Conservation (phyloP, 306 rosid species). For the Dryas drummondii region DNA sequence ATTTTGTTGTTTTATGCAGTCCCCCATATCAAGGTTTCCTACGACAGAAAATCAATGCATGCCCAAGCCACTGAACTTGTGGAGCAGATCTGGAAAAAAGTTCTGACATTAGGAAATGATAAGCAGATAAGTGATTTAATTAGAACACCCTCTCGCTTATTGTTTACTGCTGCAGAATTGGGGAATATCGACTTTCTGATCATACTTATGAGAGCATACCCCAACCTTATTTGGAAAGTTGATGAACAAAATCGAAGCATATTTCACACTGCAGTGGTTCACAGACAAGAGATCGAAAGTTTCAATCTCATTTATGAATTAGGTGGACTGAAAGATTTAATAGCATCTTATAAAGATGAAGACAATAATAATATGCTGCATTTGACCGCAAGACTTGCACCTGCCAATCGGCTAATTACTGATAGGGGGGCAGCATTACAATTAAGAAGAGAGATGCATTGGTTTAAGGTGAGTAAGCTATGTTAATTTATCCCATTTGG, state of each 20-base stretch:
- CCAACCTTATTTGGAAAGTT: not conserved
- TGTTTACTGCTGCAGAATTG: slow-evolving; percentile 5
- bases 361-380: not conserved
- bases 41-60: not conserved
- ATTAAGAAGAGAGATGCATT: not conserved
- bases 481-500: too few species aligned
- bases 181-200: not conserved
- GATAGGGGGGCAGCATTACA: slow-evolving; percentile 4
- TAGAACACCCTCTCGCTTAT: not conserved
- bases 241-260: slow-evolving; percentile 1
- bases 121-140: not conserved
- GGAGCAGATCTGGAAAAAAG: not conserved
- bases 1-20: not conserved
- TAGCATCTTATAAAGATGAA: too few species aligned
- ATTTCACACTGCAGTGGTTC: not conserved
- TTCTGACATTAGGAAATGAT: not conserved
- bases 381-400: slow-evolving; percentile 1
- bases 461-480: slow-evolving; percentile 2
- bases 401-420: not conserved
- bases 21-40: not conserved
- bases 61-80: slow-evolving; percentile 3
- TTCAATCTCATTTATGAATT: too few species aligned
- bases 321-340: too few species aligned
- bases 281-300: too few species aligned
- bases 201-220: not conserved